Evolutionary conservation across 2,329 filamentous ascomycete species (phyloP).

Genomic region (Trichoderma hamatum): DNA sequence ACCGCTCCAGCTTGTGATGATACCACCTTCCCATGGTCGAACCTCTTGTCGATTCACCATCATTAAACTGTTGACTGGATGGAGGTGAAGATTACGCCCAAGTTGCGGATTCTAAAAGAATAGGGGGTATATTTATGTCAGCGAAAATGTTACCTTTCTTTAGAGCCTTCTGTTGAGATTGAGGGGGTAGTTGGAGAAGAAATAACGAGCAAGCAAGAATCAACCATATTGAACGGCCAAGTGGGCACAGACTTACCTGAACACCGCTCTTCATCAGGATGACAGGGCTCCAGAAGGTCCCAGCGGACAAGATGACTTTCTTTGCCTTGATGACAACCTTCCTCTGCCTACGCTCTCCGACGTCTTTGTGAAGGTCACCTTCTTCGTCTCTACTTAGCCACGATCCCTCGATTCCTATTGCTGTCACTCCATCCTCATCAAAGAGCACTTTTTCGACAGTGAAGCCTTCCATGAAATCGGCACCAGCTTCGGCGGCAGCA

Average conservation of each 20-base stretch:
- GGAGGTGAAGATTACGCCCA: conserved; percentile 78
- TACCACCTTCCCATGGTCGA: conserved; percentile 72
- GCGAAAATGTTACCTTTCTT: background rate
- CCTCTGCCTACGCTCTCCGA: conserved; percentile 54
- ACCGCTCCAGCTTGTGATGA: conserved; percentile 76
- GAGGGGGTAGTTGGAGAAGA: background rate
- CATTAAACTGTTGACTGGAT: conserved; percentile 66
- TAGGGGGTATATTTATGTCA: background rate
- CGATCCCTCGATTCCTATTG: conserved; percentile 70
- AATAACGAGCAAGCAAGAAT: background rate
- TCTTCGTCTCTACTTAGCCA: conserved; percentile 74
- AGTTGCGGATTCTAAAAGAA: conserved; percentile 69
- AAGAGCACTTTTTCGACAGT: conserved; percentile 72
- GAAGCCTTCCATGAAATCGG: conserved; percentile 83
- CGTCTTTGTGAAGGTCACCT: conserved; percentile 57
- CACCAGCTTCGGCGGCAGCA: conserved; percentile 75
- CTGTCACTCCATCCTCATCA: conserved; percentile 58
- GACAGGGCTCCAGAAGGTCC: conserved; percentile 75
- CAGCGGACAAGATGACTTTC: conserved; percentile 77
- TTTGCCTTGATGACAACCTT: conserved; percentile 75
- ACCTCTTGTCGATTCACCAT: conserved; percentile 72
- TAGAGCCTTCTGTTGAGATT: background rate
- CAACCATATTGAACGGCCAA: background rate
- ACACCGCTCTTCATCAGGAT: conserved; percentile 78
- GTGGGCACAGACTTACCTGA: conserved; percentile 49